A percentile compares a stretch with the other conserved stretches of the same genome.
Evolutionary conservation across 495 filamentous ascomycete species (phyloP).

Genomic region (Penicillium desertorum): DNA sequence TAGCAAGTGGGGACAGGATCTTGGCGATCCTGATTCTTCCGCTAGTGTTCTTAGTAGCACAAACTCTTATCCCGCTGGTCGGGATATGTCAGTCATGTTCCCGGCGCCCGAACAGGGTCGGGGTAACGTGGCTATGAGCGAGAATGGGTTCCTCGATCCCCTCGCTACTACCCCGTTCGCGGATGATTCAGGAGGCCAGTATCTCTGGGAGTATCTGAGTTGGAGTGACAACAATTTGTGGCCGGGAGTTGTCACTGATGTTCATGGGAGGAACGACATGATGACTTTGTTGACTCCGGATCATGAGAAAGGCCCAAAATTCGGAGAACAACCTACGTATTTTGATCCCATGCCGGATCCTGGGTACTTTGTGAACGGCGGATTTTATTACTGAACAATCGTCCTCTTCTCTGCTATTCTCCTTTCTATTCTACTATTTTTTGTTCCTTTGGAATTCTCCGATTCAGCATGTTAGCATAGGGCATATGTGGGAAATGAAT

Average conservation of each 20-base stretch:
- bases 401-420: neutral
- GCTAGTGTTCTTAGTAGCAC: neutral
- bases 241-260: slow-evolving; percentile 33
- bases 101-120: slow-evolving; percentile 26
- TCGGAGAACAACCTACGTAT: slow-evolving; percentile 23
- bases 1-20: slow-evolving; percentile 35
- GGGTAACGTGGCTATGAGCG: slow-evolving; percentile 21
- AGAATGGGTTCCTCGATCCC: slow-evolving; percentile 30
- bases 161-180: slow-evolving; percentile 29
- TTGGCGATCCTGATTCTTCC: slow-evolving; percentile 12
- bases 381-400: slow-evolving; percentile 23
- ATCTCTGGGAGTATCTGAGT: slow-evolving; percentile 47
- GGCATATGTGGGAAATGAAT: slow-evolving; percentile 10
- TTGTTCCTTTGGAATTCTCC: neutral
- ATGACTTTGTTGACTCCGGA: slow-evolving; percentile 30
- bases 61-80: slow-evolving; percentile 21
- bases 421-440: neutral
- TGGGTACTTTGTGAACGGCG: slow-evolving; percentile 32
- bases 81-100: slow-evolving; percentile 20
- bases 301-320: slow-evolving; percentile 35
- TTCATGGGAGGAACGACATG: slow-evolving; percentile 28
- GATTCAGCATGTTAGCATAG: slow-evolving; percentile 11
- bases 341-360: slow-evolving; percentile 32
- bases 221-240: slow-evolving; percentile 44
- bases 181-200: slow-evolving; percentile 38